These are phyloP conservation scores for Coccinonectria pachysandricola DNA, from an alignment of 2,329 filamentous ascomycete species.

Conservation along the genomic window DNA sequence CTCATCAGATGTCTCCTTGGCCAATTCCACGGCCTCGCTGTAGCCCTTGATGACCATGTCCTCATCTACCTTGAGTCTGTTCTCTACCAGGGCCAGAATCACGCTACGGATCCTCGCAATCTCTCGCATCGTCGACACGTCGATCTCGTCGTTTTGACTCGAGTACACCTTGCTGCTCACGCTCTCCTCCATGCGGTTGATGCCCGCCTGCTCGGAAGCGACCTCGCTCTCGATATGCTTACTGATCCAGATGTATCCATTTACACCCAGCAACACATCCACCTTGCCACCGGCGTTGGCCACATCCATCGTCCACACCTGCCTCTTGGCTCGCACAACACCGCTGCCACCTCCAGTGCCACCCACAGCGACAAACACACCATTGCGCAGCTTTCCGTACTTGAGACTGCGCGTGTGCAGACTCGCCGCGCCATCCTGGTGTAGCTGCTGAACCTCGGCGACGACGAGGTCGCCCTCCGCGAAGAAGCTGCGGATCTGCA, in stretches of 20 bases:
- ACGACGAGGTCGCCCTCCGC: constrained; percentile 88
- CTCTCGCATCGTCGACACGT: constrained; percentile 68
- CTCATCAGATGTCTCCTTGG: constrained; percentile 48
- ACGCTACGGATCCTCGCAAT: constrained; percentile 77
- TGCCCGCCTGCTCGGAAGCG: constrained; percentile 38
- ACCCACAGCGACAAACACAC: constrained; percentile 72
- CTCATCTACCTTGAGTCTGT: constrained; percentile 78
- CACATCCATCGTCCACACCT: constrained; percentile 72
- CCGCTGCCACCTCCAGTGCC: constrained; percentile 79
- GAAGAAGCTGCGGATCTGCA: constrained; percentile 97
- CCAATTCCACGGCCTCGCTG: constrained; percentile 67
- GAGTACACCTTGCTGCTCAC: constrained; percentile 83
- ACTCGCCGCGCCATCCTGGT: constrained; percentile 73
- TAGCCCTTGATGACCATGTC: constrained; percentile 79
- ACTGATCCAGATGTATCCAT: constrained; percentile 93
- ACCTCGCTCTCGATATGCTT: constrained; percentile 63
- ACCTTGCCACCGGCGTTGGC: constrained; percentile 52
- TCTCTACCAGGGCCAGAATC: constrained; percentile 72
- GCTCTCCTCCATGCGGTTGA: constrained; percentile 81
- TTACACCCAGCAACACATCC: constrained; percentile 85
- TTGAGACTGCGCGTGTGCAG: constrained; percentile 85
- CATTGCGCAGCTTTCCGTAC: constrained; percentile 93
- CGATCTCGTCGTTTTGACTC: constrained; percentile 84
- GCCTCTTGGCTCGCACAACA: constrained; percentile 72
- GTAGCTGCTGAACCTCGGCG: constrained; percentile 86